Evolutionary conservation across 306 rosid species (phyloP).

Genomic region (Gastrolobium bilobum): DNA sequence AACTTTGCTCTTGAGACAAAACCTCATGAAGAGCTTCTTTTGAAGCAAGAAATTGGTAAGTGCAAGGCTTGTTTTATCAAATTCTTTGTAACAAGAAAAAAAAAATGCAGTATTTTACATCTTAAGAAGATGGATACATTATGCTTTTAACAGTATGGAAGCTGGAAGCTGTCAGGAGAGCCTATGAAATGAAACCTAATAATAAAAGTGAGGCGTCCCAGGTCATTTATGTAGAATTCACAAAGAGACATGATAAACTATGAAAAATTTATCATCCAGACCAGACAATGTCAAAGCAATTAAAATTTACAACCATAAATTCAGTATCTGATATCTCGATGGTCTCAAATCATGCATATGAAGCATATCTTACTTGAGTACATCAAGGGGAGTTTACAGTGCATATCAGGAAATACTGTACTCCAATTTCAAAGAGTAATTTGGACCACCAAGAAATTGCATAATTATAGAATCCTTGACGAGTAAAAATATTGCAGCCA

Average conservation of each 20-base stretch:
- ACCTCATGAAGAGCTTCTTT: neutral
- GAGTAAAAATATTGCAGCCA: slow-evolving; percentile 17
- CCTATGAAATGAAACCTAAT: neutral
- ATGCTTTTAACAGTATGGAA: no score
- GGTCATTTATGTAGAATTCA: slow-evolving; percentile 1
- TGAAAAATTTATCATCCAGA: neutral
- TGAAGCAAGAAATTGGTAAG: no score
- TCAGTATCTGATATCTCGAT: neutral
- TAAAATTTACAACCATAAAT: neutral
- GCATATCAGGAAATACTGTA: neutral
- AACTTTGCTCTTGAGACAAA: neutral
- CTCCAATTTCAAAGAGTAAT: neutral
- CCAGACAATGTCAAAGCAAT: neutral
- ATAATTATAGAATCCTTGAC: neutral
- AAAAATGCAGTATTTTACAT: no score
- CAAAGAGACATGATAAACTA: neutral
- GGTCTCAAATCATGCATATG: neutral
- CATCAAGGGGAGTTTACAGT: neutral
- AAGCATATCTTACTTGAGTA: neutral
- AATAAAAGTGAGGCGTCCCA: neutral
- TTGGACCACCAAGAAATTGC: neutral
- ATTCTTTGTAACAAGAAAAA: no score
- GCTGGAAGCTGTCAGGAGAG: neutral
- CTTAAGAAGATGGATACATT: no score
- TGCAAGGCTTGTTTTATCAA: no score